phyloP scores from a whole-genome alignment of 139 green algal genomes.

The Desmodesmus armatus region DNA sequence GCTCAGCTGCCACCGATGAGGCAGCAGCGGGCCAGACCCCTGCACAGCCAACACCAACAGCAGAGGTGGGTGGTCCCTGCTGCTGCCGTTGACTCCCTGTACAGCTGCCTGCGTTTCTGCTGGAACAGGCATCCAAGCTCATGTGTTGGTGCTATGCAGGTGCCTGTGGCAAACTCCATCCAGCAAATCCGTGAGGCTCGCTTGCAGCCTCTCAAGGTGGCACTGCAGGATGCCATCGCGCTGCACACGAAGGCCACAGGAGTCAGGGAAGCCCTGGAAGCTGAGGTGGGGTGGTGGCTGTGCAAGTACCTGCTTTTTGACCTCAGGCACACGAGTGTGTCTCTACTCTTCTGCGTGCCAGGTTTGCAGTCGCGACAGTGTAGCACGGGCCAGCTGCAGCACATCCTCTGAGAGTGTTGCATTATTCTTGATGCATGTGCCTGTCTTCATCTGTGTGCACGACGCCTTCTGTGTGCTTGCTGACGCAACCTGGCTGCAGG shows the following conservation, averaged over 20 bases:
- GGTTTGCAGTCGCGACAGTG: no score
- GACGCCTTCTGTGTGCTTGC: no score
- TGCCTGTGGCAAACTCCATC: background rate
- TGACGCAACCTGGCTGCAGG: conserved; percentile 8
- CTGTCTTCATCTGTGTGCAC: no score
- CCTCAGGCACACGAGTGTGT: no score
- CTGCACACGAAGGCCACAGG: conserved; percentile 50
- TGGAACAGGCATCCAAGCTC: no score
- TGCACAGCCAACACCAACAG: background rate
- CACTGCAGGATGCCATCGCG: conserved; percentile 42
- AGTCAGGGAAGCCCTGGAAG: conserved; percentile 64
- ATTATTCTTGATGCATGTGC: no score
- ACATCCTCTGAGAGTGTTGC: no score
- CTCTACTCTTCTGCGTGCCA: no score
- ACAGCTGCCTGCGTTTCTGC: no score
- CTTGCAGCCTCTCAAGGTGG: conserved; percentile 30
- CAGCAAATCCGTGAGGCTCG: conserved; percentile 35
- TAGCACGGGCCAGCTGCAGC: no score
- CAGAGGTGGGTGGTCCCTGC: conserved; percentile 17
- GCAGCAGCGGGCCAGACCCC: background rate
- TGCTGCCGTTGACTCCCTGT: no score
- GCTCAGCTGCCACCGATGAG: conserved; percentile 30
- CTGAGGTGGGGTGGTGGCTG: conserved; percentile 46
- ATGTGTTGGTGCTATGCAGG: no score
- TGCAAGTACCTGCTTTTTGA: background rate